Conservation (phyloP, 176 grass and related monocot genomes). For the Neostapfia colusana region DNA sequence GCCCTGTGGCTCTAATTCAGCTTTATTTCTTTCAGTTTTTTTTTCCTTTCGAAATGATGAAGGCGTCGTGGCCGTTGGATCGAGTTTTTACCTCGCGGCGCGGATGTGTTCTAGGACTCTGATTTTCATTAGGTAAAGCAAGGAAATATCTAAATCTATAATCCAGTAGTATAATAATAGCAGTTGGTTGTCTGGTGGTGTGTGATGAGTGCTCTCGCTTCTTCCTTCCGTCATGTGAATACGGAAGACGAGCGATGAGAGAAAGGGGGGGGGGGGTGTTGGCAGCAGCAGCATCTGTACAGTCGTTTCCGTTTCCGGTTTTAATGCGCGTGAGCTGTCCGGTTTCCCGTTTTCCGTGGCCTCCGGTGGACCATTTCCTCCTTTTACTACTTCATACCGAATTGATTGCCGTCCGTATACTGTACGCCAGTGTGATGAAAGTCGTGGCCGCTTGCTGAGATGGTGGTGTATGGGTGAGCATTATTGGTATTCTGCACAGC, state of each 20-base stretch:
- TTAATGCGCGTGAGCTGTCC: slow-evolving; percentile 39
- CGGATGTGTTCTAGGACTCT: slow-evolving; percentile 18
- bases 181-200: background rate
- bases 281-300: slow-evolving; percentile 33
- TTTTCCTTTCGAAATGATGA: background rate
- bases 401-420: slow-evolving; percentile 25
- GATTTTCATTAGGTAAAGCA: background rate
- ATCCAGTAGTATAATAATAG: background rate
- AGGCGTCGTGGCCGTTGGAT: slow-evolving; percentile 34
- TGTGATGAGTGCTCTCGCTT: background rate
- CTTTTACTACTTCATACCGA: background rate
- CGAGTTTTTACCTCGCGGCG: background rate
- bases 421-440: background rate
- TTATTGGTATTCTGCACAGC: too few species aligned
- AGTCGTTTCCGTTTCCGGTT: slow-evolving; percentile 37
- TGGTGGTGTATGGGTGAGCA: too few species aligned
- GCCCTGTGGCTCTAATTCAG: slow-evolving; percentile 83
- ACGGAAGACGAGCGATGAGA: slow-evolving; percentile 33
- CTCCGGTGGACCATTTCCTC: background rate
- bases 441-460: too few species aligned
- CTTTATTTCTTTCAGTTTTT: background rate
- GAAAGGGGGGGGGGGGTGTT: background rate
- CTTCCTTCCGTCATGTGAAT: slow-evolving; percentile 32
- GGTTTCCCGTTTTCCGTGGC: background rate
- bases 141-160: background rate